These are phyloP conservation scores for Mytilinidion resinicola DNA, from an alignment of 495 filamentous ascomycete species.

Conservation along the genomic window DNA sequence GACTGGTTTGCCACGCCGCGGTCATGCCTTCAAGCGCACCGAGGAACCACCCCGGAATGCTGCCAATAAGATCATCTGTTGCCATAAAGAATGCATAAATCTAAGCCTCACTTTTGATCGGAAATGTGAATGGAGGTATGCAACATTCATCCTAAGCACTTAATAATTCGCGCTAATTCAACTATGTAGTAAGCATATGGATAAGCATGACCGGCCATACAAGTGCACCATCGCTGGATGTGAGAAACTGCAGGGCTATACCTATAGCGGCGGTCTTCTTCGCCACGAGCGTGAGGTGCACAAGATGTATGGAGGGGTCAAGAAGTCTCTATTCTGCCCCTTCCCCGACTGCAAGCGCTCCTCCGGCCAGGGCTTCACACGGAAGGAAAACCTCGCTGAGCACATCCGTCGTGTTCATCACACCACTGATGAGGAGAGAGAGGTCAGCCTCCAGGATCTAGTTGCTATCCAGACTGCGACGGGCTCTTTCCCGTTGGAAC, in stretches of 20 bases:
- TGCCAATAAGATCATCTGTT: slow-evolving; percentile 66
- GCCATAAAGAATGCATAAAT: slow-evolving; percentile 50
- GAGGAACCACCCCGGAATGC: slow-evolving; percentile 57
- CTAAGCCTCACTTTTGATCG: slow-evolving; percentile 52
- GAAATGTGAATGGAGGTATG: slow-evolving; percentile 91
- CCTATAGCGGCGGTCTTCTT: slow-evolving; percentile 80
- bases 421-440: background rate
- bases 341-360: slow-evolving; percentile 72
- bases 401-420: slow-evolving; percentile 69
- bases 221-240: slow-evolving; percentile 72
- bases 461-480: background rate
- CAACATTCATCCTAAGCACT: slow-evolving; percentile 1
- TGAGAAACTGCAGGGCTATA: slow-evolving; percentile 86
- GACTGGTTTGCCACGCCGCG: slow-evolving; percentile 15
- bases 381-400: slow-evolving; percentile 83
- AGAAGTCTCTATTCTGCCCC: slow-evolving; percentile 71
- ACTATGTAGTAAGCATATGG: slow-evolving; percentile 76
- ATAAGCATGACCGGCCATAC: slow-evolving; percentile 91
- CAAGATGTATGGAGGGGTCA: slow-evolving; percentile 73
- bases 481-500: background rate
- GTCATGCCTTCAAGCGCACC: slow-evolving; percentile 26
- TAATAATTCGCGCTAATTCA: background rate
- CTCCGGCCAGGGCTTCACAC: slow-evolving; percentile 69
- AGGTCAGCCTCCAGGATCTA: background rate
- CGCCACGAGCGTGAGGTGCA: slow-evolving; percentile 90